Evolutionary conservation across 768 basidiomycete species (phyloP), one percentile per base, ranked within the genome.

Genomic region (Tylopilus vinaceipallidus): DNA sequence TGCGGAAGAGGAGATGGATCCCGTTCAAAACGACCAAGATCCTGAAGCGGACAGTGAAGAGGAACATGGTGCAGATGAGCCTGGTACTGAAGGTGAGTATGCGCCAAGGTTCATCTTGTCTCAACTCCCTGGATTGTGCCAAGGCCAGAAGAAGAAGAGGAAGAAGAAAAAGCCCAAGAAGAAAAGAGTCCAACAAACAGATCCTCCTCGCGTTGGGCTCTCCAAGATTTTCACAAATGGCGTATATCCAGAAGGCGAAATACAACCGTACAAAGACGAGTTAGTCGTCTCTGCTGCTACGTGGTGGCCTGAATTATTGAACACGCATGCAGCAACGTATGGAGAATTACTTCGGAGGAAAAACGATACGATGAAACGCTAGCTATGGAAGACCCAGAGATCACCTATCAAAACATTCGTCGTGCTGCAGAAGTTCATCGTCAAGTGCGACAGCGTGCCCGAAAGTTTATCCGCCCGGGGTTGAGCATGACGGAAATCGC

Each of bases 351-450:
- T 3, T 93, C 91, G 0, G 93, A 93, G 58, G 97, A 99, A 71
- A 88, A 83, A 63, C 83, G 88, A 26, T 82, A 91, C 59, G 68
- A 80, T n/a, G 97, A 99, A 64, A 80, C 80, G 50, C 71, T 87
- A 55, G 77, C 78, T 3, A 81, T 84, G 63, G 83, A 87, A 60
- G 91, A 97, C 67, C 88, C 90, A 3, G 82, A 88, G 53, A 74
- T 77, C 35, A 95, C 90, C 0, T 99, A 98, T 70, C 80, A 91
- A 58, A 82, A 79, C 64, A 95, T 99, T 63, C 84, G 97, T 44
- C 82, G 86, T 51, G 97, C 86, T 34, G 89, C 91, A n/a, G 95
- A 98, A 71, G 94, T 95, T 11, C 97, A 99, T 67, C 81, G 97
- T 39, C 88, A 90, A 65, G 95, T 95, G 45, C 85, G 97, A 47